phyloP scores from a whole-genome alignment of 371 early-diverging fungal genomes.

The Mucor ambiguus region DNA sequence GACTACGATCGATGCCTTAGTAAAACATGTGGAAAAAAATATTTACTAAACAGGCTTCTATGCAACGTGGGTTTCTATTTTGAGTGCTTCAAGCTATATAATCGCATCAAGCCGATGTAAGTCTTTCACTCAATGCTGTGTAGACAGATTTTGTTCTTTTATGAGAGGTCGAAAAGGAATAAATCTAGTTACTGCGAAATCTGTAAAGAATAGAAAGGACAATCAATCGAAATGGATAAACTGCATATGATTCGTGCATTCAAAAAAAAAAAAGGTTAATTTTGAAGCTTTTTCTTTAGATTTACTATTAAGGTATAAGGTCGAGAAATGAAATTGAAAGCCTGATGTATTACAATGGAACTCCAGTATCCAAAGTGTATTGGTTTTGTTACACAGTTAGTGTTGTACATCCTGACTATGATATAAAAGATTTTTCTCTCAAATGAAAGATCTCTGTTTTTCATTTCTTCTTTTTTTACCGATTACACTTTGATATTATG shows the following conservation, averaged over 20 bases:
- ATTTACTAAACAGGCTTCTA: not conserved
- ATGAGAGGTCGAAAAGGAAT: not conserved
- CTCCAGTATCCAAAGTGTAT: not conserved
- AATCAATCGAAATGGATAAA: not conserved
- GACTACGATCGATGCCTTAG: not conserved
- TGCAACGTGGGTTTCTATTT: constrained; percentile 5
- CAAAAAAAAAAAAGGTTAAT: not conserved
- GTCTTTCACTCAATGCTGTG: not conserved
- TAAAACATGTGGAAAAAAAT: constrained; percentile 1
- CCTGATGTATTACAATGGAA: constrained; percentile 2
- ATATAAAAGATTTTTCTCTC: constrained; percentile 7
- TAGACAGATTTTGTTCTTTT: not conserved
- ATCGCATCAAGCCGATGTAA: not conserved
- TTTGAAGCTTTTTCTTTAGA: constrained; percentile 1
- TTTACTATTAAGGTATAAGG: not conserved
- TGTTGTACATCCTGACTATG: constrained; percentile 1
- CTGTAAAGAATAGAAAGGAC: not conserved
- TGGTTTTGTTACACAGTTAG: constrained; percentile 3
- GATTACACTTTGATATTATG: not conserved
- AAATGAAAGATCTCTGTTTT: not conserved
- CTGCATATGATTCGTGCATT: not conserved
- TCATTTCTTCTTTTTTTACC: not conserved
- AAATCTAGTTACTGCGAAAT: not conserved
- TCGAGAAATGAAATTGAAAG: not conserved
- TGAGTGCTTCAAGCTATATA: not conserved